Base-by-base conservation (phyloP, 352 stramenopile genomes). In the Phytophthora multivora region DNA sequence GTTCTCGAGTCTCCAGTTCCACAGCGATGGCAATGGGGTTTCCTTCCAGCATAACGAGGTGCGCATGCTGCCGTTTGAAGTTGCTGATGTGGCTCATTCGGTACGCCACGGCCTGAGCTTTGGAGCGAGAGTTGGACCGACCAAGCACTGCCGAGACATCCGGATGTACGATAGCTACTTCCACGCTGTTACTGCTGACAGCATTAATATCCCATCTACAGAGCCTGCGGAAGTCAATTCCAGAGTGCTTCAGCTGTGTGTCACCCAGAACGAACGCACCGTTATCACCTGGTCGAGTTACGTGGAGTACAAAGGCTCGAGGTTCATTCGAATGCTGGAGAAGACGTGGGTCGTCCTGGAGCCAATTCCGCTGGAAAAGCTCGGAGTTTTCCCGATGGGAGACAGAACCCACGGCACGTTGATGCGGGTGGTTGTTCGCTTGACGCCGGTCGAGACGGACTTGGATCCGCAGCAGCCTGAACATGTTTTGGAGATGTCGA, bases 251-350 rank as follows among this genome's bases (percentile, higher is more conserved):
- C 47, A 65, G 25, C 48, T 59, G 1, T 63, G 55, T 21, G 68
- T 61, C 28, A 15, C 42, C 21, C 28, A 63, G 10, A 12, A 21
- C 1, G 25, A 59, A 21, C 58, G 51, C 0, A 30, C 50, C 0
- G 58, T 68, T 5, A 43, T 64, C 1, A 58, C 67, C 1, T 79
- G 70, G 70, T 59, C 57, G 26, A 46, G 43, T 3, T 59, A 67
- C 25, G 51, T 74, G 3, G 71, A 79, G 52, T 65, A 64, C 15
- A 53, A 58, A 15, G 67, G 63, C 4, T 51, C 51, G 0, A 60
- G 69, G 11, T 61, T 46, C 12, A 54, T 79, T 36, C 67, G 63
- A 1, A 45, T 79, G 36, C 55, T 66, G 12, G 63, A 77, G 49
- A 73, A 66, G 13, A 66, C 60, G 7, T 78, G 66, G 61, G 23